phyloP scores from a whole-genome alignment of 305 asterid genomes.

The Plantago rigida region DNA sequence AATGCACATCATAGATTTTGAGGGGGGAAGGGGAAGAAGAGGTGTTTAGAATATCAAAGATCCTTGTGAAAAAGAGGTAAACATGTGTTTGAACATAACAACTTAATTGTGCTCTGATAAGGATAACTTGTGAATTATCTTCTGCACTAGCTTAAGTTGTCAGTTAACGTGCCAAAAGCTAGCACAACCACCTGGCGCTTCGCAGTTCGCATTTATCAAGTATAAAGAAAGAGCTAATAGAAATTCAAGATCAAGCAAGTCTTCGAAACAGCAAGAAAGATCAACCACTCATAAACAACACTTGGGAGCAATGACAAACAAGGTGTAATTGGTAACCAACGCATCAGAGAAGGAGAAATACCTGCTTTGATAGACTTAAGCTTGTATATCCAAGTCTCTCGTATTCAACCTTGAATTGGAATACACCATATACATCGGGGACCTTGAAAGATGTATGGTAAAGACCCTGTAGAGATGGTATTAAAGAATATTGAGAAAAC shows the following conservation, averaged over 20 bases:
- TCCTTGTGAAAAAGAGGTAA: not conserved
- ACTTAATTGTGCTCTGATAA: not conserved
- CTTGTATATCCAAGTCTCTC: constrained; percentile 70
- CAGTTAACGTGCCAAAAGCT: constrained; percentile 6
- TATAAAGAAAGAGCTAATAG: no score
- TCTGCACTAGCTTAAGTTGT: constrained; percentile 6
- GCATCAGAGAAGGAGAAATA: constrained; percentile 24
- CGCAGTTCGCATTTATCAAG: no score
- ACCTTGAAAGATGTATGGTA: constrained; percentile 65
- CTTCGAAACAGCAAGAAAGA: not conserved
- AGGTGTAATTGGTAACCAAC: not conserved
- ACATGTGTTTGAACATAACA: constrained; percentile 1
- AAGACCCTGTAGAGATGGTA: constrained; percentile 44
- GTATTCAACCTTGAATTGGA: constrained; percentile 82
- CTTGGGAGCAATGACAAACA: constrained; percentile 9
- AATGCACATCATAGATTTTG: no score
- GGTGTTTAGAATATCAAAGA: no score
- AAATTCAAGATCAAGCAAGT: constrained; percentile 4
- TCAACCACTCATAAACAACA: not conserved
- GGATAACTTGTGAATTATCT: constrained; percentile 3
- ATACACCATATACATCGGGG: constrained; percentile 86
- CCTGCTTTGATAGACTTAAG: constrained; percentile 76
- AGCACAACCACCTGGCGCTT: not conserved
- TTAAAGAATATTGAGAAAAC: constrained; percentile 3
- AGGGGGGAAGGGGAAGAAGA: no score